Percentiles rank a stretch among this genome's conserved stretches.
Evolutionary conservation across 1,139 yeast species (phyloP).

Genomic region (Kluyveromyces sp.): DNA sequence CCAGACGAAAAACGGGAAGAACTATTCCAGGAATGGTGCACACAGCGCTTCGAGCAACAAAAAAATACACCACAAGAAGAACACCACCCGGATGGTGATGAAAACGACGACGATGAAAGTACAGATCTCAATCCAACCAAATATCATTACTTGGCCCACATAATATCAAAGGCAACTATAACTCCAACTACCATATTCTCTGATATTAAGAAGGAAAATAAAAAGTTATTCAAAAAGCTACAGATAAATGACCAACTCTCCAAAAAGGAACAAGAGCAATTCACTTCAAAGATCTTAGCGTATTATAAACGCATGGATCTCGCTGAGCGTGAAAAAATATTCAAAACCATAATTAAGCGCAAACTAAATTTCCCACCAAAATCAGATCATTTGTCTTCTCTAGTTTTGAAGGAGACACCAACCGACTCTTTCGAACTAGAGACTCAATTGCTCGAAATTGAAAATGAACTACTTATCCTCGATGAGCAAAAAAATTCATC

Average conservation of each 20-base stretch:
- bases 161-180: conserved; percentile 21
- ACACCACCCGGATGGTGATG: not conserved
- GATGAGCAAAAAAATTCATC: not conserved
- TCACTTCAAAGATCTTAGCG: conserved; percentile 21
- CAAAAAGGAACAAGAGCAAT: conserved; percentile 19
- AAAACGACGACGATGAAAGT: not conserved
- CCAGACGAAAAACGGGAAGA: conserved; percentile 18
- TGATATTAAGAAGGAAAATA: conserved; percentile 22
- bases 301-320: conserved; percentile 21
- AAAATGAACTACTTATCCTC: conserved; percentile 7
- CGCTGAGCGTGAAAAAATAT: conserved; percentile 15
- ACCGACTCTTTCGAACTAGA: conserved; percentile 15
- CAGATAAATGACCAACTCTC: conserved; percentile 15
- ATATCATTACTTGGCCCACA: conserved; percentile 28
- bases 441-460: conserved; percentile 16
- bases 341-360: conserved; percentile 7
- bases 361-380: not conserved
- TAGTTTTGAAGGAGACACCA: conserved; percentile 3
- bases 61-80: not conserved
- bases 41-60: conserved; percentile 1
- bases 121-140: conserved; percentile 22
- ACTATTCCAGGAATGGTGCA: conserved; percentile 26
- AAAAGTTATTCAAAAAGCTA: conserved; percentile 19
- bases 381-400: not conserved
- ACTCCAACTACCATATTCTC: conserved; percentile 18